These are phyloP conservation scores for Cladosporium sp. DNA, from an alignment of 2,329 filamentous ascomycete species.

Conservation along the genomic window DNA sequence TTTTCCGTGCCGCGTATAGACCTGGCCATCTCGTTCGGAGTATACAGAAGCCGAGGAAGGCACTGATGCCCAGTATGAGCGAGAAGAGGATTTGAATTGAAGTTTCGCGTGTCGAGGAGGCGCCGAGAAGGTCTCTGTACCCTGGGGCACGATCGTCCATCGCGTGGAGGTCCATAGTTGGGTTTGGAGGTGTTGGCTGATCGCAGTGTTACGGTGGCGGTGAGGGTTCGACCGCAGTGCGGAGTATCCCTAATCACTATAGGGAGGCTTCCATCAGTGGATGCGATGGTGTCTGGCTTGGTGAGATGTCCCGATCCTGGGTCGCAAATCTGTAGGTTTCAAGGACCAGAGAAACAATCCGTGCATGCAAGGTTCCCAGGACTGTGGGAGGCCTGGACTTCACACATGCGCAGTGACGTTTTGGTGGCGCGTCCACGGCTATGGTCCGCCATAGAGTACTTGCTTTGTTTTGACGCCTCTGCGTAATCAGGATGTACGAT, in stretches of 20 bases:
- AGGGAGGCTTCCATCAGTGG: constrained; percentile 3
- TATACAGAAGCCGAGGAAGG: constrained; percentile 76
- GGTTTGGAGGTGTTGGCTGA: background rate
- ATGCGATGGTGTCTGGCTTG: background rate
- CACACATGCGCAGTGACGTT: constrained; percentile 8
- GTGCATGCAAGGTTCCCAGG: constrained; percentile 13
- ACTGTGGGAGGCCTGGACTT: constrained; percentile 9
- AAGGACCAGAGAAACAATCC: constrained; percentile 1
- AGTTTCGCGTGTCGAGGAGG: constrained; percentile 46
- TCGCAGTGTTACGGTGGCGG: background rate
- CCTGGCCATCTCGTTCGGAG: constrained; percentile 88
- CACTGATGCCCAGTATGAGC: constrained; percentile 66
- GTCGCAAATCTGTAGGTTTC: constrained; percentile 2
- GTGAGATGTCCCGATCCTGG: background rate
- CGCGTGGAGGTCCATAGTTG: constrained; percentile 4
- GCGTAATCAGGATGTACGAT: no score
- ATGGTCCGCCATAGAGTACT: background rate
- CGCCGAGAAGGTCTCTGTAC: constrained; percentile 34
- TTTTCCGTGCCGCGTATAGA: constrained; percentile 86
- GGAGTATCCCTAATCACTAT: background rate
- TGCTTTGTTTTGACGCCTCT: background rate
- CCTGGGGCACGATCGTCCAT: constrained; percentile 14
- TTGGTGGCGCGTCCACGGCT: background rate
- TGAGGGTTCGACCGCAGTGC: background rate
- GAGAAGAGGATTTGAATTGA: constrained; percentile 71